Conservation (phyloP, 2,329 filamentous ascomycete genomes). For the Colletotrichum cereale region DNA sequence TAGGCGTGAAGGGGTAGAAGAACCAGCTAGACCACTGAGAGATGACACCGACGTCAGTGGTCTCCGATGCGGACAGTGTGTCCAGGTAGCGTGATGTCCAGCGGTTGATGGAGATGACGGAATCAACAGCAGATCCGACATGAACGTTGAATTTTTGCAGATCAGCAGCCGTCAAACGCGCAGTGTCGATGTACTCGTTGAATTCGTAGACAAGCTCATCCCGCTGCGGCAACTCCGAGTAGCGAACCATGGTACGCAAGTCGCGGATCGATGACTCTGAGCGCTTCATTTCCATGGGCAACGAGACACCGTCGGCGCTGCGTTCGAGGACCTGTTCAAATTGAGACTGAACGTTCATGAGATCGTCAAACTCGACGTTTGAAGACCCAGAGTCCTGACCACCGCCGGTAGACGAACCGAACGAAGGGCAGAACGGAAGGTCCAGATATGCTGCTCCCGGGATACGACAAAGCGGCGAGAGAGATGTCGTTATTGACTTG, state of each 20-base stretch:
- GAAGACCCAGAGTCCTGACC: slow-evolving; percentile 35
- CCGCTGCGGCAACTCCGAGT: slow-evolving; percentile 75
- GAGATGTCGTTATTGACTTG: slow-evolving; percentile 68
- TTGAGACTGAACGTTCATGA: slow-evolving; percentile 80
- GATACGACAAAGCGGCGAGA: slow-evolving; percentile 78
- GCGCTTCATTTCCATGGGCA: slow-evolving; percentile 84
- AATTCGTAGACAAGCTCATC: slow-evolving; percentile 82
- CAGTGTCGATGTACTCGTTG: slow-evolving; percentile 79
- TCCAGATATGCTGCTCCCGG: slow-evolving; percentile 73
- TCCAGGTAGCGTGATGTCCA: slow-evolving; percentile 80
- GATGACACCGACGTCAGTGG: slow-evolving; percentile 51
- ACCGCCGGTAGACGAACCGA: slow-evolving; percentile 8
- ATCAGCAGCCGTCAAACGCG: slow-evolving; percentile 72
- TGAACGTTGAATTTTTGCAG: slow-evolving; percentile 82
- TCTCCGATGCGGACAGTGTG: slow-evolving; percentile 60
- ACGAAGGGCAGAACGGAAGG: slow-evolving; percentile 72
- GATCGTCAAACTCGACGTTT: slow-evolving; percentile 76
- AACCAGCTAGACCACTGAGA: slow-evolving; percentile 58
- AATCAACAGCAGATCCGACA: slow-evolving; percentile 80
- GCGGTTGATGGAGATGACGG: slow-evolving; percentile 79
- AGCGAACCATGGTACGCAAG: slow-evolving; percentile 77
- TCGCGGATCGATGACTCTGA: slow-evolving; percentile 81
- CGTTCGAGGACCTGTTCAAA: slow-evolving; percentile 82
- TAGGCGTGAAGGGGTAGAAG: slow-evolving; percentile 73
- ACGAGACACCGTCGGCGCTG: slow-evolving; percentile 72